Conservation (phyloP, 768 basidiomycete species). For the Cystobasidium ongulense region DNA sequence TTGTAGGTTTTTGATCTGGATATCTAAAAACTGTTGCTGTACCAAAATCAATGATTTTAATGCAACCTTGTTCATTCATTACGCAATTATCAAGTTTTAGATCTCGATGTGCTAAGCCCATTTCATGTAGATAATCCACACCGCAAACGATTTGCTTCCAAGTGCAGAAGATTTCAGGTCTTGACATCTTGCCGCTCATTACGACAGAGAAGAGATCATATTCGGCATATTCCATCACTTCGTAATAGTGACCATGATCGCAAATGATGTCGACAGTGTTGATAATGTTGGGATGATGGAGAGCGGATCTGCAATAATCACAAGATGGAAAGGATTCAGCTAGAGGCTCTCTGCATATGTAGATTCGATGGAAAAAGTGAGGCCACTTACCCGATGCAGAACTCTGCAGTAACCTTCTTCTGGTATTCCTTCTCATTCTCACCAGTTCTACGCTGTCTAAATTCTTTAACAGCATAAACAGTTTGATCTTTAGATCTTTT, state of each 20-base stretch:
- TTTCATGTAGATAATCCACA: slow-evolving; percentile 92
- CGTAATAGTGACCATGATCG: slow-evolving; percentile 96
- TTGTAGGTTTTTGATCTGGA: slow-evolving; percentile 67
- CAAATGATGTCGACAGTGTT: slow-evolving; percentile 96
- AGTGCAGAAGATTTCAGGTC: slow-evolving; percentile 97
- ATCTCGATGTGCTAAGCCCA: slow-evolving; percentile 96
- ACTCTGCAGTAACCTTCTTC: slow-evolving; percentile 98
- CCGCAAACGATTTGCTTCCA: slow-evolving; percentile 98
- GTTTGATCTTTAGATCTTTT: slow-evolving; percentile 51
- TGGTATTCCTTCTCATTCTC: slow-evolving; percentile 96
- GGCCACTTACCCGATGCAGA: slow-evolving; percentile 67
- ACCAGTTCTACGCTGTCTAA: slow-evolving; percentile 75
- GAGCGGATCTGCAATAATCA: slow-evolving; percentile 51
- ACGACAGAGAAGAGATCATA: slow-evolving; percentile 97
- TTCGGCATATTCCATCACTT: slow-evolving; percentile 99
- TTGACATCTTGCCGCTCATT: slow-evolving; percentile 98
- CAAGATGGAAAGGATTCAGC: background rate
- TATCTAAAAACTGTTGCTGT: slow-evolving; percentile 99
- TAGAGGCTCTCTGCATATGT: background rate
- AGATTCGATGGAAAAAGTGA: background rate
- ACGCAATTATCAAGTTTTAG: slow-evolving; percentile 99
- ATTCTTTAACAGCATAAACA: slow-evolving; percentile 95
- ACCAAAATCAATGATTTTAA: slow-evolving; percentile 99
- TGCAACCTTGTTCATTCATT: slow-evolving; percentile 87
- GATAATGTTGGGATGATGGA: slow-evolving; percentile 93